Base-by-base conservation (phyloP, 306 rosid genomes). In the Amphicarpaea edgeworthii region DNA sequence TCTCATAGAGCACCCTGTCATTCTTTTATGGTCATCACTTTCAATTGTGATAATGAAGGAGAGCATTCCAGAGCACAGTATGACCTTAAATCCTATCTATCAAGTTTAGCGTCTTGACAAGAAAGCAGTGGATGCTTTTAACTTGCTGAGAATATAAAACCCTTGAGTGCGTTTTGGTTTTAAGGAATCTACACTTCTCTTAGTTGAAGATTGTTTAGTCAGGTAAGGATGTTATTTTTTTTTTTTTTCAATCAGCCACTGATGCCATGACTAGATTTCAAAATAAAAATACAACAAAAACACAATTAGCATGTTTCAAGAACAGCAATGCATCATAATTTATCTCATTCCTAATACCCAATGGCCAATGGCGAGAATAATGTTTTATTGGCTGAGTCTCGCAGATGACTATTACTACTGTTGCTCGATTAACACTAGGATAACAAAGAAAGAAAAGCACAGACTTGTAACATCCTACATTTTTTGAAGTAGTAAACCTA, bases 401-500 rank as follows among this genome's bases (percentile, higher is more conserved):
- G 8, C 37, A n/a, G n/a, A 79, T 55, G 12, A 61, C 69, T 78
- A 73, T 42, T 5, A 28, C 24, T 7, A 7, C 40, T 72, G 14
- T 46, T 42, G 70, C 26, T 34, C 20, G 15, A 40, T 7, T 51
- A 41, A 24, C 20, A 38, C 54, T 54, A 12, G 1, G 12, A 4
- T 20, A 54, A 23, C 21, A 58, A 45, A 77, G 14, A 28, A 21
- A 21, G 19, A 24, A 47, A 69, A 59, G 16, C 1, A 64, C 50
- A 16, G 55, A 38, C 72, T 47, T 26, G 10, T 3, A 41, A 8
- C 40, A 26, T 15, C 72, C 82, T 77, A 38, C 57, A 46, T 14
- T 32, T 54, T 41, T n/a, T n/a, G n/a, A 15, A 64, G 74, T 50
- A 7, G 67, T 7, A 57, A 17, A 17, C 12, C 79, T 82, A 91